Conservation (phyloP, 768 basidiomycete genomes). For the Peribolospora kevripleyi region DNA sequence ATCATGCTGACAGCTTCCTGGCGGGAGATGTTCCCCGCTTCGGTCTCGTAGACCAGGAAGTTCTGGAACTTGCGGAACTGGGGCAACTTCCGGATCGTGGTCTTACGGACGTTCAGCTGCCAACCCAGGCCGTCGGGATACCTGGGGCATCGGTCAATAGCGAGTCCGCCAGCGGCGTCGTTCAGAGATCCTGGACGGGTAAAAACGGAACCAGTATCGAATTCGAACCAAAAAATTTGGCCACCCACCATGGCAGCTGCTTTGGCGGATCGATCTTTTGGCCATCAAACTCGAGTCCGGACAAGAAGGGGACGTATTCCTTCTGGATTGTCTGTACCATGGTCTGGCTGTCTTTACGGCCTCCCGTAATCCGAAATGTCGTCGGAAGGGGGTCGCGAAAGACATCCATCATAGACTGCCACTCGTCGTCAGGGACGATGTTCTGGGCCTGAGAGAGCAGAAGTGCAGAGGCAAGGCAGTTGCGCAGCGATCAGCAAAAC, state of each 20-base stretch:
- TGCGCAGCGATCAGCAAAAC: background rate
- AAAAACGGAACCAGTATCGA: no score
- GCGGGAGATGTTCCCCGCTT: conserved; percentile 89
- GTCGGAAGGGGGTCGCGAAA: conserved; percentile 58
- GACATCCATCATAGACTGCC: conserved; percentile 42
- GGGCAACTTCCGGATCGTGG: conserved; percentile 55
- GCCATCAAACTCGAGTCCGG: conserved; percentile 48
- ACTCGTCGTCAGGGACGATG: conserved; percentile 48
- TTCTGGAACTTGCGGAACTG: conserved; percentile 89
- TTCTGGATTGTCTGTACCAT: conserved; percentile 56
- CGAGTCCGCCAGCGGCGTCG: background rate
- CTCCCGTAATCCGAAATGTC: conserved; percentile 77
- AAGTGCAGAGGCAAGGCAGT: background rate
- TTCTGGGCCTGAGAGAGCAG: conserved; percentile 29
- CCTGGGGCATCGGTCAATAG: conserved; percentile 25
- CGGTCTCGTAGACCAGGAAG: conserved; percentile 91
- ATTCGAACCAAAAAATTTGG: background rate
- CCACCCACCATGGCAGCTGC: conserved; percentile 54
- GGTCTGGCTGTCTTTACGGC: conserved; percentile 32
- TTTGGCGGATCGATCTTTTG: conserved; percentile 50
- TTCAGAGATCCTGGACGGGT: background rate
- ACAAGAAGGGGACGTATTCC: conserved; percentile 52
- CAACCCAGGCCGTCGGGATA: conserved; percentile 88
- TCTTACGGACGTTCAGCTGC: conserved; percentile 83
- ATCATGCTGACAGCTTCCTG: conserved; percentile 98